Evolutionary conservation across 129 eudicot genomes (phyloP).

Genomic region (Helianthus tuberosus): DNA sequence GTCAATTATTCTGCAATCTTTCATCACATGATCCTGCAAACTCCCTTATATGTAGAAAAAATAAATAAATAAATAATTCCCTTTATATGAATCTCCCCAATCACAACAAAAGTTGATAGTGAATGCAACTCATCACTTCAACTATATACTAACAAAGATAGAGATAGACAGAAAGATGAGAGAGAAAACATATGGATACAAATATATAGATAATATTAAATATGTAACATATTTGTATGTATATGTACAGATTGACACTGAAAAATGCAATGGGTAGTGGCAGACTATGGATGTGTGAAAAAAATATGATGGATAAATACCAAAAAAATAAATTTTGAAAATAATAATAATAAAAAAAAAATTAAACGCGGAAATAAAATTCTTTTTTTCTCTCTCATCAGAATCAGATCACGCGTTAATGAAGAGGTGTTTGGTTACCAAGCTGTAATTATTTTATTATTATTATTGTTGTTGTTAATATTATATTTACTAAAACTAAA

Average conservation of each 20-base stretch:
- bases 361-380: constrained; percentile 27
- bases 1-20: constrained; percentile 33
- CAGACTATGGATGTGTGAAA: constrained; percentile 34
- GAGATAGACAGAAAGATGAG: neutral
- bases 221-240: constrained; percentile 7
- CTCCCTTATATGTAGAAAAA: constrained; percentile 18
- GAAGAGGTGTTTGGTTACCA: constrained; percentile 16
- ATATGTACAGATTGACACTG: constrained; percentile 30
- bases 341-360: too few relatives aligned
- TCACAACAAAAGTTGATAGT: constrained; percentile 45
- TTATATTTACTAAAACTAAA: too few relatives aligned
- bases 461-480: too few relatives aligned
- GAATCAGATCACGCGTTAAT: constrained; percentile 10
- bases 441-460: constrained; percentile 6
- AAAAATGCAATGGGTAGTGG: constrained; percentile 36
- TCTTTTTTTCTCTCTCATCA: neutral
- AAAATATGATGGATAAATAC: constrained; percentile 3
- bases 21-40: constrained; percentile 25
- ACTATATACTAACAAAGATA: constrained; percentile 23
- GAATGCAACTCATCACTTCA: constrained; percentile 31
- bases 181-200: constrained; percentile 22
- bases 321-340: neutral
- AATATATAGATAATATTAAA: neutral
- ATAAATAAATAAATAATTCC: neutral
- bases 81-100: constrained; percentile 15